phyloP scores from a whole-genome alignment of 805 yeast genomes.

The Candida xyloterini region DNA sequence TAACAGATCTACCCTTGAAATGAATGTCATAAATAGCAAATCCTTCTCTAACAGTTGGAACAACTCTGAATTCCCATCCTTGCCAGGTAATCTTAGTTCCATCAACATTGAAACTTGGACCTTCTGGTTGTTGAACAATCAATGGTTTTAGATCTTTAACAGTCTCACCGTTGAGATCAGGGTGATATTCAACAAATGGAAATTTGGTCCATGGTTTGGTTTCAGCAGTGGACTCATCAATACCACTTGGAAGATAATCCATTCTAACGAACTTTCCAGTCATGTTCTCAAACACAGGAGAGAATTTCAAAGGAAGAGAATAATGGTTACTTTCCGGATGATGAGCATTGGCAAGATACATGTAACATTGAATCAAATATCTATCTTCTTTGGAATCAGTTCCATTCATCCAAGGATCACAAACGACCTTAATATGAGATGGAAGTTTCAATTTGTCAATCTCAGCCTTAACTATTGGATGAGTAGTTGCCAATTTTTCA shows the following conservation, averaged over 20 bases:
- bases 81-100: constrained; percentile 72
- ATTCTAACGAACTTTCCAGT: constrained; percentile 63
- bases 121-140: constrained; percentile 71
- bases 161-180: constrained; percentile 58
- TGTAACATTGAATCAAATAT: constrained; percentile 68
- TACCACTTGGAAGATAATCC: constrained; percentile 71
- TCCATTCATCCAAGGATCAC: constrained; percentile 87
- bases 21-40: constrained; percentile 67
- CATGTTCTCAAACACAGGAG: constrained; percentile 67
- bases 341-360: constrained; percentile 64
- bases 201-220: constrained; percentile 62
- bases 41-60: constrained; percentile 75
- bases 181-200: constrained; percentile 67
- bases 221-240: constrained; percentile 53
- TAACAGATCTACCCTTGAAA: constrained; percentile 73
- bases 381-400: constrained; percentile 58
- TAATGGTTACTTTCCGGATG: constrained; percentile 75
- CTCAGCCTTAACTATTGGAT: constrained; percentile 62
- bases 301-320: constrained; percentile 68
- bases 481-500: constrained; percentile 48
- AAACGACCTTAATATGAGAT: constrained; percentile 46
- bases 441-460: constrained; percentile 67
- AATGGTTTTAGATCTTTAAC: constrained; percentile 66
- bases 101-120: constrained; percentile 62
- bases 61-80: constrained; percentile 77